These are phyloP conservation scores for Trichoderma hamatum DNA, from an alignment of 2,329 filamentous ascomycete genomes.

Conservation along the genomic window DNA sequence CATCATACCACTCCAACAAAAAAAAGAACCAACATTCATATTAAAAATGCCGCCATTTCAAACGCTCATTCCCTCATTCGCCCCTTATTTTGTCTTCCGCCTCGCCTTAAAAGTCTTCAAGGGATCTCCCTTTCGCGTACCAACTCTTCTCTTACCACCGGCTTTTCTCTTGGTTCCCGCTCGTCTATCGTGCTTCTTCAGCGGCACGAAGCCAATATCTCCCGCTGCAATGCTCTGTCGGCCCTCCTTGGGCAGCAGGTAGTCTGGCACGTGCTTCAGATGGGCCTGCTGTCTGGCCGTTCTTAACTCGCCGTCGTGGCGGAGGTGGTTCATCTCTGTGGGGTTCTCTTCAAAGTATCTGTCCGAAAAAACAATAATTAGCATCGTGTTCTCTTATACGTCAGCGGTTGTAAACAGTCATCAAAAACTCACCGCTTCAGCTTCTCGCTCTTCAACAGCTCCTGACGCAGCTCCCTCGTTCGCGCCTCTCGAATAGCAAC, in stretches of 20 bases:
- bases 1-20: background rate
- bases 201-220: slow-evolving; percentile 76
- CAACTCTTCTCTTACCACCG: slow-evolving; percentile 44
- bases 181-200: slow-evolving; percentile 58
- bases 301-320: slow-evolving; percentile 86
- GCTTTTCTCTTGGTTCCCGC: slow-evolving; percentile 49
- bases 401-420: background rate
- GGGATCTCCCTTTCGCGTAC: slow-evolving; percentile 74
- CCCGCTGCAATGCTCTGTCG: slow-evolving; percentile 68
- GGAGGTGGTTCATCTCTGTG: slow-evolving; percentile 79
- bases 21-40: background rate
- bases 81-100: slow-evolving; percentile 46
- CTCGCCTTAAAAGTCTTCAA: slow-evolving; percentile 83
- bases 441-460: slow-evolving; percentile 92
- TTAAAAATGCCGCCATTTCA: background rate
- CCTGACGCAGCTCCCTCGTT: slow-evolving; percentile 82
- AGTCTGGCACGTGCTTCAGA: slow-evolving; percentile 92
- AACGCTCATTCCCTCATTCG: background rate
- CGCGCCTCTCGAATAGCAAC: slow-evolving; percentile 89
- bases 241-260: slow-evolving; percentile 79
- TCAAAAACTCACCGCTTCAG: slow-evolving; percentile 63
- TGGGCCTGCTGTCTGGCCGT: slow-evolving; percentile 84
- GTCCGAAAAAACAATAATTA: background rate
- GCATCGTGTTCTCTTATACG: background rate
- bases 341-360: slow-evolving; percentile 96